These are phyloP conservation scores for Auxenochlorella pyrenoidosa DNA, from an alignment of 139 green algal genomes.

Conservation along the genomic window DNA sequence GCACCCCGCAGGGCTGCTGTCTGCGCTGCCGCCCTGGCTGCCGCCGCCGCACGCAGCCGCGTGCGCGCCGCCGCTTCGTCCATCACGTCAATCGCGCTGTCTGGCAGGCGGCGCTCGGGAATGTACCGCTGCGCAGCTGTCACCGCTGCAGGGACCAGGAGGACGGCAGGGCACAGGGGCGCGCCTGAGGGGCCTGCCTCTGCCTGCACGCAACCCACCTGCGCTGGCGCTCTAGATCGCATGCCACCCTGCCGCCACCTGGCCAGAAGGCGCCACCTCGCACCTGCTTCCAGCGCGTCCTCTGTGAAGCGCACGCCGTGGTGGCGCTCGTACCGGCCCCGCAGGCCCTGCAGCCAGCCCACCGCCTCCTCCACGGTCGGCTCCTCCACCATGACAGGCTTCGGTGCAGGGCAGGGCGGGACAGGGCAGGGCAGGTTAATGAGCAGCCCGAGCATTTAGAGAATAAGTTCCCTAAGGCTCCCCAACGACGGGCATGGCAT, in stretches of 20 bases:
- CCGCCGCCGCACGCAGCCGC: slow-evolving; percentile 13
- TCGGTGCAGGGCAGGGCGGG: neutral
- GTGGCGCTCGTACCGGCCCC: slow-evolving; percentile 83
- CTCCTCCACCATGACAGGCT: slow-evolving; percentile 85
- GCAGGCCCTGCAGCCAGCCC: slow-evolving; percentile 78
- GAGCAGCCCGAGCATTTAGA: too few relatives aligned
- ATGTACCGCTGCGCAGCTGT: slow-evolving; percentile 73
- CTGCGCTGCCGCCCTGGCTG: neutral
- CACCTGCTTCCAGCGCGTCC: slow-evolving; percentile 58
- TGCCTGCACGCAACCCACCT: neutral
- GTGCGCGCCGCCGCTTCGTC: slow-evolving; percentile 76
- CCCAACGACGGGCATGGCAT: neutral
- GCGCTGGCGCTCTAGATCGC: neutral
- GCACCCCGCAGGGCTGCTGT: neutral
- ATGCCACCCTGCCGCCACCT: too few relatives aligned
- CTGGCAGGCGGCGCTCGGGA: slow-evolving; percentile 70
- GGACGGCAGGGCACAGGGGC: too few relatives aligned
- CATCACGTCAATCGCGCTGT: slow-evolving; percentile 87
- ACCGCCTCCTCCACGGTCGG: slow-evolving; percentile 73
- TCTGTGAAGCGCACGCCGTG: slow-evolving; percentile 80
- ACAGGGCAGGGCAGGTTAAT: neutral
- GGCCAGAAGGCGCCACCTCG: neutral
- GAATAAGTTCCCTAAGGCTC: too few relatives aligned
- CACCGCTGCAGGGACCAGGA: slow-evolving; percentile 60
- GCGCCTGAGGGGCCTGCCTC: too few relatives aligned